Conservation (phyloP, 2,329 filamentous ascomycete genomes). For the Chrysoporthe puriensis region DNA sequence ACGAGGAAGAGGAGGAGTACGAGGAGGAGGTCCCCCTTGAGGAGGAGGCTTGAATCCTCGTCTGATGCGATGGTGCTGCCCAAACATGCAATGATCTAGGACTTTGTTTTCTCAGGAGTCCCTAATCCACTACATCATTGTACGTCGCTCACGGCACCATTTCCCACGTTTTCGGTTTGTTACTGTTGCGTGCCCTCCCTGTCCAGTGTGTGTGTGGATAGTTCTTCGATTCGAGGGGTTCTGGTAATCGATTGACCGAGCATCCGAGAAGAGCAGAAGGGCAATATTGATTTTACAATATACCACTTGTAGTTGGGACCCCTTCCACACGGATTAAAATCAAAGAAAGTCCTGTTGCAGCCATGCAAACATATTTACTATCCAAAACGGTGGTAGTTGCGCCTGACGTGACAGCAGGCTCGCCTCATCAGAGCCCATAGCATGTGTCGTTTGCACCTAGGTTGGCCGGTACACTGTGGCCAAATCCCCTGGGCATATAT, state of each 20-base stretch:
- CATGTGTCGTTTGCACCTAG: conserved; percentile 37
- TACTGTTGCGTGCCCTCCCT: conserved; percentile 20
- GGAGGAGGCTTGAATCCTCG: conserved; percentile 55
- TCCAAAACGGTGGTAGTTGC: neutral
- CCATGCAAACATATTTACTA: neutral
- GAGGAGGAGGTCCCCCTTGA: conserved; percentile 81
- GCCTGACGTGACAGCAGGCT: neutral
- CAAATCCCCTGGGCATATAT: conserved; percentile 37
- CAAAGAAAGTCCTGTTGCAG: conserved; percentile 7
- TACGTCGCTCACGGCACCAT: conserved; percentile 15
- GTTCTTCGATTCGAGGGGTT: conserved; percentile 24
- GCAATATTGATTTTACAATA: conserved; percentile 29
- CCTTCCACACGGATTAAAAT: conserved; percentile 2
- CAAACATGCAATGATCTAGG: conserved; percentile 23
- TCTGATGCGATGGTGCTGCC: conserved; percentile 11
- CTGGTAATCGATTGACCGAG: conserved; percentile 24
- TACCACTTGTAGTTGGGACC: conserved; percentile 28
- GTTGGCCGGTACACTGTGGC: conserved; percentile 35
- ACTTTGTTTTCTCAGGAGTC: conserved; percentile 4
- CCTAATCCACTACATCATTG: conserved; percentile 26
- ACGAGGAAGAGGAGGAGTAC: conserved; percentile 88
- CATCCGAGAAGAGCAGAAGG: conserved; percentile 20
- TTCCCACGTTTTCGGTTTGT: conserved; percentile 15
- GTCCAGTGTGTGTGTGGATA: conserved; percentile 17
- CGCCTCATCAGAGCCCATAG: conserved; percentile 36